Base-by-base conservation (phyloP, 2,329 filamentous ascomycete species). In the Colletotrichum ledebouriae region DNA sequence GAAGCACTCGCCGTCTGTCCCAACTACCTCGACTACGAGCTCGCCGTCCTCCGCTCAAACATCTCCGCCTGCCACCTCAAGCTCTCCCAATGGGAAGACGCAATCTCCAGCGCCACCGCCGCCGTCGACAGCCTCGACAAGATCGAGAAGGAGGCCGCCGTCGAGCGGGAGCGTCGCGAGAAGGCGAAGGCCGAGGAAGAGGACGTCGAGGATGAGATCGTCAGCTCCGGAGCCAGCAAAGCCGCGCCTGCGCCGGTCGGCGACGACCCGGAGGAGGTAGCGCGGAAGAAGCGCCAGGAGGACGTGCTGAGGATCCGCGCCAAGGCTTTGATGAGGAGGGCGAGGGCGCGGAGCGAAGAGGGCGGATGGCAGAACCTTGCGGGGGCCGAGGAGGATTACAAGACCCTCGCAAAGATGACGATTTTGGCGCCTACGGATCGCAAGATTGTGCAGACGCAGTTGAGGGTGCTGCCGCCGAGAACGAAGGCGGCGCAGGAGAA, bases 1-100 rank as follows among this genome's bases (percentile, higher is more conserved):
- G 88, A 91, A 72, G 94, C 96, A 22, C 84, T 97, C 3, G 85
- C 89, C 12, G 87, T 90, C 7, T 94, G 93, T 74, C 95, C 95
- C 2, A 90, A 89, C 71, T 97, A 97, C 77, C 87, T 97, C 29
- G 90, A 95, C 77, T 97, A 93, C 80, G 94, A 97, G 73, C 85
- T 95, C 70, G 94, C 94, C 29, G 93, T 98, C 10, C 84, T 98
- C 6, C 89, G 91, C 67, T 94, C 92, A 77, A 98, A 98, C 81
- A 91, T 98, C 72, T 88, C 95, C 2, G 95, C 94, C 10, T 97
- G 94, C 76, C 89, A 97, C 74, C 78, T 98, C 62, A 97, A 97
- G 77, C 83, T 97, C 3, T 85, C 90, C 69, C 90, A 95, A 70
- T 98, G 94, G 93, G 94, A 94, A 72, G 89, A 93, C 34, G 93